These are phyloP conservation scores for Huiozyma naganishii DNA, from an alignment of 805 yeast genomes.

Conservation along the genomic window DNA sequence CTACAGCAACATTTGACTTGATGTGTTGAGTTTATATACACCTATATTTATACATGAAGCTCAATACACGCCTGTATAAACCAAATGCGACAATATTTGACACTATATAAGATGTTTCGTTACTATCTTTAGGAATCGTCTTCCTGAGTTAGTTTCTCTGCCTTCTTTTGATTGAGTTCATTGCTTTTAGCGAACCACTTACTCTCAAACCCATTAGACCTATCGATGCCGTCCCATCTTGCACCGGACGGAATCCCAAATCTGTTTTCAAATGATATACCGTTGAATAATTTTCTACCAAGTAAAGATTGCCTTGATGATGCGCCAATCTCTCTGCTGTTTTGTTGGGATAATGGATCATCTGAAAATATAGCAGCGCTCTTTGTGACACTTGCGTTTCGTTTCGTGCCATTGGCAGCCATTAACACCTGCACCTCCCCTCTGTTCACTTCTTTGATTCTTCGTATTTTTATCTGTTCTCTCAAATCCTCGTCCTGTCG, in stretches of 20 bases:
- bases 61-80: background rate
- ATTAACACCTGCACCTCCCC: conserved; percentile 26
- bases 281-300: conserved; percentile 46
- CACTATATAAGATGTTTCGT: background rate
- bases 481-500: conserved; percentile 19
- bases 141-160: conserved; percentile 19
- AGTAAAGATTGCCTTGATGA: conserved; percentile 12
- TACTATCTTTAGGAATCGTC: conserved; percentile 29
- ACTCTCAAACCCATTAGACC: conserved; percentile 80
- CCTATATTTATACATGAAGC: background rate
- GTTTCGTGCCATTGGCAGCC: conserved; percentile 17
- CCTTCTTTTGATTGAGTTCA: conserved; percentile 27
- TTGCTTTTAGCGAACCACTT: conserved; percentile 40
- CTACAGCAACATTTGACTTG: too few relatives aligned
- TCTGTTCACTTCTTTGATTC: conserved; percentile 30
- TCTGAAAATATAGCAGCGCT: conserved; percentile 26
- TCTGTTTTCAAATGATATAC: conserved; percentile 49
- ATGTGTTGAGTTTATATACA: background rate
- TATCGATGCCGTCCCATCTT: conserved; percentile 86
- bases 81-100: too few relatives aligned
- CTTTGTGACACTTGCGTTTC: background rate
- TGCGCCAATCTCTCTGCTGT: conserved; percentile 8
- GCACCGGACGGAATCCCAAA: conserved; percentile 69
- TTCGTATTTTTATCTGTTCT: conserved; percentile 21
- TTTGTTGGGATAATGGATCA: conserved; percentile 47